Evolutionary conservation across 192 early-diverging fungal genomes (phyloP).

Genomic region (Rhizoclosmatium globosum): DNA sequence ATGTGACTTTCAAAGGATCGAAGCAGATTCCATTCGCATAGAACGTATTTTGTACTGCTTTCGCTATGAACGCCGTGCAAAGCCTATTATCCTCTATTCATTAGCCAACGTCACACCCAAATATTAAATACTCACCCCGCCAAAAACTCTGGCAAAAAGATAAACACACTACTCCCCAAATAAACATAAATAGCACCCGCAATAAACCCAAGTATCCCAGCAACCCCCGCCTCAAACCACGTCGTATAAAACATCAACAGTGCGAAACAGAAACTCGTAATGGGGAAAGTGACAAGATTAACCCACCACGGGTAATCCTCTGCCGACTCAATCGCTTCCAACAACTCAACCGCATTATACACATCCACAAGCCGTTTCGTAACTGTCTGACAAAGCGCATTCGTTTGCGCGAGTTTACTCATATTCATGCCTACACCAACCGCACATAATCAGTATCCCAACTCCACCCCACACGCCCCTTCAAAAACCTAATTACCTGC

Average conservation of each 20-base stretch:
- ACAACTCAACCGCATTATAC: constrained; percentile 41
- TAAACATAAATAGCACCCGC: constrained; percentile 37
- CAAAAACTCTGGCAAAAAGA: constrained; percentile 52
- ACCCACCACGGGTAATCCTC: constrained; percentile 24
- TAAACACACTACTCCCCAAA: constrained; percentile 18
- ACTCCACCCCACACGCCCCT: background rate
- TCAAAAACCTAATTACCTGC: background rate
- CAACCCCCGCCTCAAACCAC: constrained; percentile 48
- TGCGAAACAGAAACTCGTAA: constrained; percentile 40
- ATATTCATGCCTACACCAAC: constrained; percentile 21
- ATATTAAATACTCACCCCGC: constrained; percentile 30
- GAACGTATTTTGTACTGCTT: constrained; percentile 17
- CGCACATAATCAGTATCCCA: background rate
- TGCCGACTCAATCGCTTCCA: constrained; percentile 38
- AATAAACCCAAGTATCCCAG: constrained; percentile 41
- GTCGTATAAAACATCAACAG: constrained; percentile 48
- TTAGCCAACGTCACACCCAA: background rate
- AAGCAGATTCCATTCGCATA: constrained; percentile 13
- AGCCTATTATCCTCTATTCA: background rate
- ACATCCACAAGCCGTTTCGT: constrained; percentile 32
- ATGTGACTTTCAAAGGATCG: constrained; percentile 34
- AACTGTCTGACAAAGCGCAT: constrained; percentile 50
- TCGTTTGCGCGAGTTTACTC: constrained; percentile 54
- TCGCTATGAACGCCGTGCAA: constrained; percentile 31
- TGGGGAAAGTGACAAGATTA: constrained; percentile 44